A percentile compares a stretch with the other conserved stretches of the same genome.
These are phyloP conservation scores for Cryphonectria japonica DNA, from an alignment of 2,329 filamentous ascomycete species.

Conservation along the genomic window DNA sequence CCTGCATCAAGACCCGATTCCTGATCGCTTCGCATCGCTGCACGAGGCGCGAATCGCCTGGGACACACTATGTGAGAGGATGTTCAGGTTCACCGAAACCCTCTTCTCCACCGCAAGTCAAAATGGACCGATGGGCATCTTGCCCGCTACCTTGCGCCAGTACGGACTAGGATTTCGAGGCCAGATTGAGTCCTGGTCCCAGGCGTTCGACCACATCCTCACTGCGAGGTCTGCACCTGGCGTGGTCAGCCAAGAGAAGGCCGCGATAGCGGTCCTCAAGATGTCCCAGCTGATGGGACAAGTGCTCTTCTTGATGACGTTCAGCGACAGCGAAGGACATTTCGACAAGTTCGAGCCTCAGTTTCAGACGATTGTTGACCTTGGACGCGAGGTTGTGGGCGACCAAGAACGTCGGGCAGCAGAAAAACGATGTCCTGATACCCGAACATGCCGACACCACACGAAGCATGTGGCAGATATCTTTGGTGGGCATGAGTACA, in stretches of 20 bases:
- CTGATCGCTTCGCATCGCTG: constrained; percentile 52
- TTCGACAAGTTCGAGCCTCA: constrained; percentile 59
- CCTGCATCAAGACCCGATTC: constrained; percentile 44
- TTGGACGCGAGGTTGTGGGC: constrained; percentile 63
- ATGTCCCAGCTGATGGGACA: constrained; percentile 64
- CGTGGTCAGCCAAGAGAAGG: constrained; percentile 59
- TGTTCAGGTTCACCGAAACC: constrained; percentile 62
- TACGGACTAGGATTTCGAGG: constrained; percentile 53
- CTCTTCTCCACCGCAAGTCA: constrained; percentile 52
- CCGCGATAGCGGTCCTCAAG: constrained; percentile 63
- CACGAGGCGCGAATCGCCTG: constrained; percentile 60
- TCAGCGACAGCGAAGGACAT: constrained; percentile 59
- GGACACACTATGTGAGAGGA: constrained; percentile 59
- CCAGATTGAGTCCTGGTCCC: constrained; percentile 58
- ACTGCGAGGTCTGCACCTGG: constrained; percentile 51
- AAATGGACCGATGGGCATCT: constrained; percentile 56
- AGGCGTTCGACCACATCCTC: constrained; percentile 60
- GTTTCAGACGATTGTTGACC: constrained; percentile 59
- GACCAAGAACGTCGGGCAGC: constrained; percentile 59
- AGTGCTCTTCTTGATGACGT: constrained; percentile 63
- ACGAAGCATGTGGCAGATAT: constrained; percentile 40
- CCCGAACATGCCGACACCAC: constrained; percentile 48
- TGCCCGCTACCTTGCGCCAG: constrained; percentile 52
- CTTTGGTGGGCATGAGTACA: constrained; percentile 48
- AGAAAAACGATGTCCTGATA: constrained; percentile 49